Percentiles rank a stretch among this genome's conserved stretches.
These are phyloP conservation scores for Hanseniaspora lindneri DNA, from an alignment of 805 yeast genomes.

Conservation along the genomic window DNA sequence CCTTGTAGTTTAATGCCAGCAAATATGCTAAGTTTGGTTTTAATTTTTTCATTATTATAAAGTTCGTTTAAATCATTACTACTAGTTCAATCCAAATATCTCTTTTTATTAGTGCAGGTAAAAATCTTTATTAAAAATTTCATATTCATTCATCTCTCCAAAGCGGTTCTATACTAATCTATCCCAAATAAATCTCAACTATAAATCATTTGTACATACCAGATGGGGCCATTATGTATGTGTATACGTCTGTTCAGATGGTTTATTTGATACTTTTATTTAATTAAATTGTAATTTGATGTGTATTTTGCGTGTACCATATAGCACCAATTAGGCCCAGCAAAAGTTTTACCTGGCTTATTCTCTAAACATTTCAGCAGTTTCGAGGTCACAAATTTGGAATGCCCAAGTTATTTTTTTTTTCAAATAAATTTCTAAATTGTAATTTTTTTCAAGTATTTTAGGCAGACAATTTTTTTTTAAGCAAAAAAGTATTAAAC, in stretches of 20 bases:
- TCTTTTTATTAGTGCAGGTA: no score
- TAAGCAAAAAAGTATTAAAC: background rate
- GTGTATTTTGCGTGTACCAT: background rate
- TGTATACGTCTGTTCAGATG: constrained; percentile 17
- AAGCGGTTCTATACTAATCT: background rate
- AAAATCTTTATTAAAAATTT: background rate
- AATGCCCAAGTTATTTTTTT: no score
- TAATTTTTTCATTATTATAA: no score
- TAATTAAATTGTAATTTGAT: background rate
- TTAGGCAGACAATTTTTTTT: background rate
- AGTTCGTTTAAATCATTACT: no score
- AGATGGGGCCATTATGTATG: constrained; percentile 37
- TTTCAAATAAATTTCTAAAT: no score
- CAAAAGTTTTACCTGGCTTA: no score
- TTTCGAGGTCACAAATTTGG: no score
- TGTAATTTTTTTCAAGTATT: background rate
- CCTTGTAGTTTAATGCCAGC: no score
- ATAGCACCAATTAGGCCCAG: no score
- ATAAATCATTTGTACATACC: constrained; percentile 27
- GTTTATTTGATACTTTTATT: constrained; percentile 11
- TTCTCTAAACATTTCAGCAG: no score
- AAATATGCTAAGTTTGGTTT: no score
- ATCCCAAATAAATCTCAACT: background rate
- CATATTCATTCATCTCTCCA: background rate
- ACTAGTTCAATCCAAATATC: no score